Evolutionary conservation across 441 rosid species (phyloP).

Genomic region (Brassica hybrid): DNA sequence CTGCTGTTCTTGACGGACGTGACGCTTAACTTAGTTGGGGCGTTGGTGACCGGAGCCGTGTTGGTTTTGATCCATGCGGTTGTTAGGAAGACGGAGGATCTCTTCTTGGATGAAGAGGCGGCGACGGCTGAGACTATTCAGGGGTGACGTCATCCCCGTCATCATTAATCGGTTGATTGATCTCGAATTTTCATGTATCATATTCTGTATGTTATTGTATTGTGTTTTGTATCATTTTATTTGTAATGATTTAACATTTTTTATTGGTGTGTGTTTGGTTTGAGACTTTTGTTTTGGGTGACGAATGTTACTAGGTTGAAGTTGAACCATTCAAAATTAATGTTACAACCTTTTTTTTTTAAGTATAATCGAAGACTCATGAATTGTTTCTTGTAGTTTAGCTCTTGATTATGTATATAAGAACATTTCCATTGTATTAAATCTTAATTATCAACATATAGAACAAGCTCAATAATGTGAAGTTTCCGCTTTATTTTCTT

Average conservation of each 20-base stretch:
- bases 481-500: neutral
- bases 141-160: conserved; percentile 41
- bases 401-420: too few species aligned
- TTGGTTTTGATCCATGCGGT: conserved; percentile 59
- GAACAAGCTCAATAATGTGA: neutral
- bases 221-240: neutral
- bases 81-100: conserved; percentile 68
- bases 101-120: conserved; percentile 55
- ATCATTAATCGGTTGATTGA: conserved; percentile 18
- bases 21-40: conserved; percentile 49
- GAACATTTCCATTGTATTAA: neutral
- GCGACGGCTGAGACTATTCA: conserved; percentile 39
- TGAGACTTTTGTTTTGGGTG: neutral
- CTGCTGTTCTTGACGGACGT: conserved; percentile 59
- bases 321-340: neutral
- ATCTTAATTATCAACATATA: neutral
- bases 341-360: neutral
- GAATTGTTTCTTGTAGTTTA: too few species aligned
- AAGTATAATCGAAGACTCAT: too few species aligned
- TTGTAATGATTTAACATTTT: neutral
- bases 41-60: conserved; percentile 52
- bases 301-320: neutral
- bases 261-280: conserved; percentile 32
- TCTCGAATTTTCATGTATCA: neutral
- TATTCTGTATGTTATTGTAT: conserved; percentile 10